Conservation (phyloP, 306 rosid species). For the Oemleria cerasiformis region DNA sequence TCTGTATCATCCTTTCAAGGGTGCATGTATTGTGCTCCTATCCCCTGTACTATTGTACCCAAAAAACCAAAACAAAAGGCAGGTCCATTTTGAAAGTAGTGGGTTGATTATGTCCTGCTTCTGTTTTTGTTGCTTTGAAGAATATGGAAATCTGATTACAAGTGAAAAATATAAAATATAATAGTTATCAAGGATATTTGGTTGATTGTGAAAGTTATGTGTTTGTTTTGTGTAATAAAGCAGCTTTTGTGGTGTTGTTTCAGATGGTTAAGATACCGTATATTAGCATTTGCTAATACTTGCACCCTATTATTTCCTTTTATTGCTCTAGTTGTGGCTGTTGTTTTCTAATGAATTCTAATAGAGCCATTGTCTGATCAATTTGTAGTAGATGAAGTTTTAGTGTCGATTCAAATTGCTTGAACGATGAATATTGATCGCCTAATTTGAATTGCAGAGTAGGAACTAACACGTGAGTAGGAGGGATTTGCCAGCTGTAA, state of each 20-base stretch:
- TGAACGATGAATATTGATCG: not conserved
- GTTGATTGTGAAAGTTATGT: not conserved
- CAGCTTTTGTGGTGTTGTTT: not conserved
- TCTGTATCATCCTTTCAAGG: not conserved
- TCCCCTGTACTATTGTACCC: not conserved
- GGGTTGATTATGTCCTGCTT: not conserved
- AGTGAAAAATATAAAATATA: not conserved
- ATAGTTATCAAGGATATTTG: not conserved
- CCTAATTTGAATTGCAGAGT: not conserved
- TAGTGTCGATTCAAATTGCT: not conserved
- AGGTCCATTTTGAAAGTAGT: not conserved
- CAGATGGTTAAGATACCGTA: not conserved
- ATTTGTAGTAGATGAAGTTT: not conserved
- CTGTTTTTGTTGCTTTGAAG: conserved; percentile 3
- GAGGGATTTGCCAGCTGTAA: not conserved
- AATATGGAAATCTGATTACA: not conserved
- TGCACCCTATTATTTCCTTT: not conserved
- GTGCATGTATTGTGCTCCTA: not conserved
- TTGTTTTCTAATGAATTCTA: not conserved
- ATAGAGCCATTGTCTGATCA: not conserved
- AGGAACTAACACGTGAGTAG: not conserved
- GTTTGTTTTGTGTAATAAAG: too few relatives aligned
- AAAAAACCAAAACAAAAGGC: not conserved
- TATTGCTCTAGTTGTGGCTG: not conserved
- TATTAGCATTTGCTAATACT: not conserved